Evolutionary conservation across 441 rosid genomes (phyloP), one percentile per base, ranked within the genome.

Genomic region (Gossypium schwendimanii): DNA sequence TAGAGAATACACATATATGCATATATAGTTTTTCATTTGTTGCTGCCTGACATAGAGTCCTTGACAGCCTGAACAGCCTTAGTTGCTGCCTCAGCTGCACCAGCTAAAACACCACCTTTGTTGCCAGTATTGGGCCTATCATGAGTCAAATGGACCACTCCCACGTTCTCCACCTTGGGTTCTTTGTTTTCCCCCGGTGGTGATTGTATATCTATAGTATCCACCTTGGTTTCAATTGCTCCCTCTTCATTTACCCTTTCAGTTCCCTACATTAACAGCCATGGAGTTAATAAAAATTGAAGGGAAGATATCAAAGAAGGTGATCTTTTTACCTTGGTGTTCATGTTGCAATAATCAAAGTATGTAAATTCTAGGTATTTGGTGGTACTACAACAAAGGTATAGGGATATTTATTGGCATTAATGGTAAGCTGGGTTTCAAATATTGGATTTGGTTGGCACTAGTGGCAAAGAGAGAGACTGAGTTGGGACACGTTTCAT

Each of bases 141-240:
- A 44, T 33, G 14, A 65, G 49, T 76, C 20, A 86, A 82, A 63
- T 81, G 87, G 67, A 84, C 79, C 62, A 80, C 81, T 9, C 77
- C 85, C 1, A 79, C 78, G 57, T 84, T 78, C 72, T 75, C 77
- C 52, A 61, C 68, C 3, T 33, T 67, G 15, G 84, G 70, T 33
- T 82, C 82, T 44, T 64, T 70, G 4, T 73, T 79, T 71, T 76
- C 61, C 15, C 81, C 84, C 0, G 83, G 81, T 3, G 71, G 17
- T 57, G 77, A 55, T 69, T 81, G 71, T 66, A 67, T 20, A 68
- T 82, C 84, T 4, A 67, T 74, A 0, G 89, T 76, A 57, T 82
- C 83, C 63, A 82, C 86, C 61, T 28, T 76, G 61, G 78, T 81
- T 73, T 82, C 80, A 2, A 33, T 54, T 18, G 71, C 77, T 18